These are phyloP conservation scores for Emmonsiellopsis sp. DNA, from an alignment of 2,329 filamentous ascomycete species.

Conservation along the genomic window DNA sequence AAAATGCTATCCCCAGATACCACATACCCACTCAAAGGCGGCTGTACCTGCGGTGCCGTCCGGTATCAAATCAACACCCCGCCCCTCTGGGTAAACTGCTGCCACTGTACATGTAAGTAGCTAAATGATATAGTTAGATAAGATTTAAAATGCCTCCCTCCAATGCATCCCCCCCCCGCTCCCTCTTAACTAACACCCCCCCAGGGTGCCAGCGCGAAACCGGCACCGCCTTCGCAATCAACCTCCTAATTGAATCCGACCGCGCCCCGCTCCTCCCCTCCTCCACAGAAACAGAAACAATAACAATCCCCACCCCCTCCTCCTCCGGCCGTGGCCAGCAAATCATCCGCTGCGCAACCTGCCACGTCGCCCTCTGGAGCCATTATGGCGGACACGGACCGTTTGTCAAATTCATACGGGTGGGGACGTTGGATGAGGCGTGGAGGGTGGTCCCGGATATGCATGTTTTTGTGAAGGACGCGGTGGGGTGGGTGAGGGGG, in stretches of 20 bases:
- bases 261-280: constrained; percentile 22
- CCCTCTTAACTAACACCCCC: background rate
- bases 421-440: constrained; percentile 38
- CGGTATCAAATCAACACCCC: constrained; percentile 18
- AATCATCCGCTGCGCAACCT: constrained; percentile 37
- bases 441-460: constrained; percentile 33
- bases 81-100: constrained; percentile 38
- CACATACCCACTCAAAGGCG: constrained; percentile 18
- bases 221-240: constrained; percentile 32
- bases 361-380: constrained; percentile 34
- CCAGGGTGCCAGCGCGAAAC: constrained; percentile 37
- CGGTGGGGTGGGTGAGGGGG: no score
- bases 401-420: constrained; percentile 31
- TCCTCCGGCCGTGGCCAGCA: constrained; percentile 34
- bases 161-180: background rate
- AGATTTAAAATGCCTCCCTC: background rate
- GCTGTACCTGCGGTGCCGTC: constrained; percentile 21
- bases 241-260: constrained; percentile 35
- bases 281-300: constrained; percentile 10
- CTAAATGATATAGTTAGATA: background rate
- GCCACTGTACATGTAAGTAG: constrained; percentile 35
- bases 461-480: constrained; percentile 36
- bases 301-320: constrained; percentile 28
- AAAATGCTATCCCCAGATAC: constrained; percentile 3
- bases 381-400: constrained; percentile 30